Base-by-base conservation (phyloP, 257 asterid species). In the Solanum clarkiae region DNA sequence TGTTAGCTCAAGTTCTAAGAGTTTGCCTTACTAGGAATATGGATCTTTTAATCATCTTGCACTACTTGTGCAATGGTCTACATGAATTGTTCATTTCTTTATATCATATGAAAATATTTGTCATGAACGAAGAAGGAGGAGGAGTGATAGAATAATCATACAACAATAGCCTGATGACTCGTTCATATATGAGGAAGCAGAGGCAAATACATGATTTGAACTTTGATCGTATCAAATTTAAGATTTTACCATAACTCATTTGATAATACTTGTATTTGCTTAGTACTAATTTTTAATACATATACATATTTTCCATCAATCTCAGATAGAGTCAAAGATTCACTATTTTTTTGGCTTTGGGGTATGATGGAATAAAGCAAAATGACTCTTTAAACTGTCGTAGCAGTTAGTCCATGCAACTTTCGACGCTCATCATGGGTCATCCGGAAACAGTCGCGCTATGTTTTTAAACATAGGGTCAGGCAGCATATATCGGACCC, bases 1-100 rank as follows among this genome's bases (percentile, higher is more conserved):
- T 63, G 82, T 91, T 81, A 91, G 94, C 83, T 90, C 99, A 8
- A 95, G 99, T 85, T 95, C 98, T 44, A 94, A 94, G 91, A 95
- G 98, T 88, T 92, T 95, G 90, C 97, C 98, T 85, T 95, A 92
- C 47, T 91, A 86, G 24, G 85, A 42, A 42, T 70, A 32, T 15
- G 4, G 8, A 53, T 53, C 65, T 79, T 26, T 49, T 12, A 72
- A 77, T 79, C 26, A 77, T 53, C 82, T 77, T 84, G 72, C 86
- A 84, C 71, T 36, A 54, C 81, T 84, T 53, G 81, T 53, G 81
- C 82, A 53, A 40, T 49, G 24, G 15, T 74, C 81, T 53, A 22
- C 26, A 40, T 20, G 26, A 69, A 69, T 42, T 54, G 26, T 69
- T 40, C 29, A 70, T 42, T 70, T 70, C 54, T 54, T 55, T 55